Evolutionary conservation across 23 red algal genomes (phyloP), one percentile per base, ranked within the genome.

Genomic region (Gracilaria gracilis): DNA sequence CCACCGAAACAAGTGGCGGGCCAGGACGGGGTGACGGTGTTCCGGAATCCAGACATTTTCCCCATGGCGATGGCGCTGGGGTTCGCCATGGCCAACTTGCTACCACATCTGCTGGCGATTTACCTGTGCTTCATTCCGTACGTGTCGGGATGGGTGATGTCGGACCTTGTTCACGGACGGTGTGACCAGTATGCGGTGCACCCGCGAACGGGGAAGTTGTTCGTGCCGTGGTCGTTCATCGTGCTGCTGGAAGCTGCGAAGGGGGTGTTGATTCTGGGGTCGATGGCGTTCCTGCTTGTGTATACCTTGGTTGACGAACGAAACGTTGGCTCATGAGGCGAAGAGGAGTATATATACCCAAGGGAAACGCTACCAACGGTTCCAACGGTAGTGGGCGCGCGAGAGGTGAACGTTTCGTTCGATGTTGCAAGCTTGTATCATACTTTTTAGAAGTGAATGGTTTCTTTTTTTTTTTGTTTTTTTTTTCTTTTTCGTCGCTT

Each of bases 221-320:
- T 92, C 48, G 89, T 92, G 32, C 89, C 89, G n/a, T 92, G 64
- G 64, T 84, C 79, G 37, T 84, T 92, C 66, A 92, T 92, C 65
- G 36, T 65, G 1, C 37, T 92, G 53, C 54, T 92, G 78, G 59
- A 77, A 28, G 38, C 59, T 0, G 89, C 79, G 23, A 92, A 69
- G 61, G 79, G 36, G 64, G 23, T 92, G 23, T 42, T 92, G 29
- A 83, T 92, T 20, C 35, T 92, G 19, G 80, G 89, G 6, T 84
- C 89, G 40, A 51, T 92, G 59, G 78, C 48, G 48, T 55, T 66
- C 17, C 48, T 92, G 67, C 33, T 65, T 14, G 79, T 82, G 36
- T 59, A 59, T 16, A 53, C 79, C 21, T 36, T 82, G 58, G 32
- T 69, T 2, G 64, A 69, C 31, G 31, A 37, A 4, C 31, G 64